These are phyloP conservation scores for Debaryomycetaceae sp. DNA, from an alignment of 1,139 yeast genomes.

Conservation along the genomic window DNA sequence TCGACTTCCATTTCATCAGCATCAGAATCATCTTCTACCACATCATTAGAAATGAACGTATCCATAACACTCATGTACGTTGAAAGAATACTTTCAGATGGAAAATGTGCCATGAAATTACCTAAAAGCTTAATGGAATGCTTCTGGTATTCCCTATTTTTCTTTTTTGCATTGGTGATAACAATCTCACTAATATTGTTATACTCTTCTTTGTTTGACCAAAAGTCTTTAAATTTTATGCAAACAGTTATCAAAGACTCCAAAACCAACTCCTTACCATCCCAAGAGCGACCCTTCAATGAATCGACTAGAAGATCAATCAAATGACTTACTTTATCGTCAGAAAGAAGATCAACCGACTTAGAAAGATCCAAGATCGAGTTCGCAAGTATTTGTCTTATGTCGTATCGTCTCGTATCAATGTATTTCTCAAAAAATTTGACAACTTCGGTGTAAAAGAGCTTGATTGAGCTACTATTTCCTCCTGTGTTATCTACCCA, in stretches of 20 bases:
- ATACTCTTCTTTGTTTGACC: constrained; percentile 23
- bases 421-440: constrained; percentile 48
- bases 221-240: constrained; percentile 20
- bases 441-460: constrained; percentile 73
- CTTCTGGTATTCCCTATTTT: constrained; percentile 62
- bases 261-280: constrained; percentile 76
- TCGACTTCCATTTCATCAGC: constrained; percentile 28
- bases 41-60: constrained; percentile 31
- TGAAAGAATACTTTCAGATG: constrained; percentile 35
- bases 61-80: constrained; percentile 38
- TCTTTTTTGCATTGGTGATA: constrained; percentile 61
- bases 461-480: constrained; percentile 63
- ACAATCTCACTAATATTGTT: constrained; percentile 43
- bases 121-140: constrained; percentile 51
- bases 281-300: constrained; percentile 79
- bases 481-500: constrained; percentile 84
- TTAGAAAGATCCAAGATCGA: constrained; percentile 64
- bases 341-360: constrained; percentile 27
- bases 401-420: constrained; percentile 56
- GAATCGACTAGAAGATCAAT: constrained; percentile 59
- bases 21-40: constrained; percentile 23
- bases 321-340: constrained; percentile 29
- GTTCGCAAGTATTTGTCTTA: constrained; percentile 70
- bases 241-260: constrained; percentile 66
- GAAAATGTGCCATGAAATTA: constrained; percentile 42